Evolutionary conservation across 306 rosid species (phyloP), one percentile per base, ranked within the genome.

Genomic region (Oemleria cerasiformis): DNA sequence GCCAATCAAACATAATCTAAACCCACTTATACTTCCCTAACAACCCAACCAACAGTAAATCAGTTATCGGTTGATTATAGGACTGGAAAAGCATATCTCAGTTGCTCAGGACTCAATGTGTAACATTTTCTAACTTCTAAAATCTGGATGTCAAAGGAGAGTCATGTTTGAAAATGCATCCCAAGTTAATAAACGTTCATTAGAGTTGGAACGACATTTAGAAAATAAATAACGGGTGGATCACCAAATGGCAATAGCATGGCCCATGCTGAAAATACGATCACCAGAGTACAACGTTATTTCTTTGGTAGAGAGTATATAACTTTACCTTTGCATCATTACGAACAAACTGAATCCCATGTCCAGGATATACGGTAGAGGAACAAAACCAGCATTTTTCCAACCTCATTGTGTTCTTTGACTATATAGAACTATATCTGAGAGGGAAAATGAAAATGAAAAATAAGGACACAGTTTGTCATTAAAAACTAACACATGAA

Each of bases 351-450:
- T 94, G 97, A 59, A 87, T 90, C 68, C 96, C 98, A 65, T 93
- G 98, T 53, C 98, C 98, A 41, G 98, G 96, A 79, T 93, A 88
- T 60, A 93, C 11, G 0, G 97, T 90, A 11, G 92, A 93, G 61
- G 98, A 93, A 80, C 96, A 92, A 74, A 92, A 92, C 92, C 96
- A 92, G 77, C 97, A 92, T 68, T 90, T 92, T 87, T 92, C 97
- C 82, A 92, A 84, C 80, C 97, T 92, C 96, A 92, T 92, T 23
- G 55, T 20, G n/a, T 3, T 43, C 65, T 23, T 7, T 23, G 14
- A 41, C 17, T 55, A 42, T 69, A 23, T 10, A 21, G 10, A 9
- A 5, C 30, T 43, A 15, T 56, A 56, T 40, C 41, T 55, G 50
- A 12, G 15, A 16, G 4, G 0, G 47, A 40, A 40, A 39, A 50